phyloP scores from a whole-genome alignment of 192 early-diverging fungal genomes.

The Dispira parvispora region DNA sequence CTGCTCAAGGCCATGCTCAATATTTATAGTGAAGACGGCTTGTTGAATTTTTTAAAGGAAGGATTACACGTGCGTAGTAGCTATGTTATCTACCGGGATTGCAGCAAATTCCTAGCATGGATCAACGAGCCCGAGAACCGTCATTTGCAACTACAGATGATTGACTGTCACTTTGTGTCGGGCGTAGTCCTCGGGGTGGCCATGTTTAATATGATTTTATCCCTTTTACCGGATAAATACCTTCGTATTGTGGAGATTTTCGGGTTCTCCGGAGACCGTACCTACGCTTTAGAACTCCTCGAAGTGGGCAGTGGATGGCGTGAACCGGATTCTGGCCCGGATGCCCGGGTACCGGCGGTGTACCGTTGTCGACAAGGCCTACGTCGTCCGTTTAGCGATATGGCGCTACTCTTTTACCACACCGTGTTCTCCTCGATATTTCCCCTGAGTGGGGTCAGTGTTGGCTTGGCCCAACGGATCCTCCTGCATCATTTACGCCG shows the following conservation, averaged over 20 bases:
- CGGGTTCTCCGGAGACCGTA: slow-evolving; percentile 63
- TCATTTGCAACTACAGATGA: slow-evolving; percentile 25
- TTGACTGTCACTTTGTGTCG: slow-evolving; percentile 71
- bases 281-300: slow-evolving; percentile 52
- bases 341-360: slow-evolving; percentile 17
- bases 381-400: slow-evolving; percentile 62
- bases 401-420: slow-evolving; percentile 56
- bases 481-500: slow-evolving; percentile 31
- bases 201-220: slow-evolving; percentile 61
- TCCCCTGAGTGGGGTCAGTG: slow-evolving; percentile 46
- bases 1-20: slow-evolving; percentile 57
- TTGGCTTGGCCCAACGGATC: slow-evolving; percentile 41
- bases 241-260: slow-evolving; percentile 67
- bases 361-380: slow-evolving; percentile 37
- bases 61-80: slow-evolving; percentile 53
- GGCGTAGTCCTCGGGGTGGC: slow-evolving; percentile 66
- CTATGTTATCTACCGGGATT: slow-evolving; percentile 43
- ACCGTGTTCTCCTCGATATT: slow-evolving; percentile 52
- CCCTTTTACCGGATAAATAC: slow-evolving; percentile 50
- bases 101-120: slow-evolving; percentile 30
- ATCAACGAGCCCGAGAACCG: slow-evolving; percentile 34
- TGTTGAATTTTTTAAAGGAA: slow-evolving; percentile 58
- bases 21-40: slow-evolving; percentile 54
- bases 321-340: slow-evolving; percentile 17
- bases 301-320: slow-evolving; percentile 58